Base-by-base conservation (phyloP, 331 rosid genomes). In the Dryas integrifolia region DNA sequence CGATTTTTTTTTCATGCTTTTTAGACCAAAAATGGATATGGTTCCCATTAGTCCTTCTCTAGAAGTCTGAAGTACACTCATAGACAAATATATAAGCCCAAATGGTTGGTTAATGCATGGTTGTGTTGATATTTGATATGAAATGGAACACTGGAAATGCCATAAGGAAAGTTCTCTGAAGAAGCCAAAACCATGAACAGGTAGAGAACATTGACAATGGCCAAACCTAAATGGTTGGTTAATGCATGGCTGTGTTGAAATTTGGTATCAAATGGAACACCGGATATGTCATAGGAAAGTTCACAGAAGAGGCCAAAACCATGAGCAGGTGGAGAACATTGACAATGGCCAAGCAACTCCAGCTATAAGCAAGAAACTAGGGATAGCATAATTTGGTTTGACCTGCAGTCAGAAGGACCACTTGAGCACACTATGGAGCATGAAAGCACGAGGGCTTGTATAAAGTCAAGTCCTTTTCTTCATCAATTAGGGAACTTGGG, bases 11-110 rank as follows among this genome's bases (percentile, higher is more conserved):
- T 30, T 30, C 35, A 30, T 30, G 35, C 2, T 30, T 1, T 30
- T 30, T 30, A 30, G 2, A 2, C 35, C 3, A 1, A 30, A 30
- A 18, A 24, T 3, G 30, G 24, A 26, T 30, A 10, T 24, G 39
- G 38, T 58, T 13, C 57, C 84, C 74, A 79, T 79, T 62, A 76
- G 64, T 65, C 9, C 43, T 38, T 56, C 79, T 72, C 9, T 72
- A 51, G 62, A 58, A 58, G 40, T 21, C 63, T 26, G 16, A 11
- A 58, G 6, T 6, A 38, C 9, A 59, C 47, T 0, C 47, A 7
- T 38, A 1, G 2, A 30, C 35, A 30, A 30, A 30, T 2, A 1
- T 30, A 2, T 1, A 1, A 30, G 35, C 35, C 35, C 35, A 30
- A 30, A 1, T 30, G 35, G 35, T 30, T 5, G 7, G 24, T 39